Evolutionary conservation across 2,329 filamentous ascomycete species (phyloP).

Genomic region (Diatrype stigma): DNA sequence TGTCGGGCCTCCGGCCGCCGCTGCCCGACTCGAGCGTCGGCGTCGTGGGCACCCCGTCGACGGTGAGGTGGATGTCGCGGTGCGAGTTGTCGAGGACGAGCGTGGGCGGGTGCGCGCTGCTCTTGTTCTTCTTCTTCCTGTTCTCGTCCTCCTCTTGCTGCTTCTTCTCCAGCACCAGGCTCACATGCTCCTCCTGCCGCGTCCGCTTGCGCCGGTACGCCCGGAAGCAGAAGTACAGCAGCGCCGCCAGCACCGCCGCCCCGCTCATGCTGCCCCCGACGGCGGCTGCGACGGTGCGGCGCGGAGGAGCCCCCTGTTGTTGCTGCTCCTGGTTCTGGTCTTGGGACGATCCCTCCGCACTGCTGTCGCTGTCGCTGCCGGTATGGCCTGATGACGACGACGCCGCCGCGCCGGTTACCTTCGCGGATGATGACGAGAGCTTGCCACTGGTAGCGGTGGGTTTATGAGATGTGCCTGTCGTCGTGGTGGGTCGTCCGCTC

Average conservation of each 20-base stretch:
- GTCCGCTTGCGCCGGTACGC: conserved; percentile 18
- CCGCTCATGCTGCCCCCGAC: conserved; percentile 22
- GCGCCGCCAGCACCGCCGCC: conserved; percentile 16
- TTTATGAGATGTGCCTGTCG: not conserved
- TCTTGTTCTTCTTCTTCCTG: not conserved
- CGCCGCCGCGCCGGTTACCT: no score
- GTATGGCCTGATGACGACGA: no score
- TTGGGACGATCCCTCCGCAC: no score
- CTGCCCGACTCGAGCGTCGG: conserved; percentile 21
- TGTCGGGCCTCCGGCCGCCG: not conserved
- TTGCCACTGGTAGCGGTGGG: no score
- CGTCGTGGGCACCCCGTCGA: conserved; percentile 16
- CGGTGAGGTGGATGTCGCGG: conserved; percentile 7
- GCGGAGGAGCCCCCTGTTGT: conserved; percentile 4
- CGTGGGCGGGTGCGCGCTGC: not conserved
- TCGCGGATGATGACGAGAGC: no score
- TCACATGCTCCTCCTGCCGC: conserved; percentile 10
- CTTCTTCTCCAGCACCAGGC: conserved; percentile 5
- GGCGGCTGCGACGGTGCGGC: conserved; percentile 14
- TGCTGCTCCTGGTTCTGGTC: conserved; percentile 1
- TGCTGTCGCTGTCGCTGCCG: no score
- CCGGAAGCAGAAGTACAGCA: conserved; percentile 18
- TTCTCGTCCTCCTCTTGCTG: not conserved
- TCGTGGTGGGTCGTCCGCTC: not conserved
- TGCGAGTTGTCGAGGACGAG: conserved; percentile 1